phyloP scores from a whole-genome alignment of 352 stramenopile species.

The Globisporangium cederbergense region DNA sequence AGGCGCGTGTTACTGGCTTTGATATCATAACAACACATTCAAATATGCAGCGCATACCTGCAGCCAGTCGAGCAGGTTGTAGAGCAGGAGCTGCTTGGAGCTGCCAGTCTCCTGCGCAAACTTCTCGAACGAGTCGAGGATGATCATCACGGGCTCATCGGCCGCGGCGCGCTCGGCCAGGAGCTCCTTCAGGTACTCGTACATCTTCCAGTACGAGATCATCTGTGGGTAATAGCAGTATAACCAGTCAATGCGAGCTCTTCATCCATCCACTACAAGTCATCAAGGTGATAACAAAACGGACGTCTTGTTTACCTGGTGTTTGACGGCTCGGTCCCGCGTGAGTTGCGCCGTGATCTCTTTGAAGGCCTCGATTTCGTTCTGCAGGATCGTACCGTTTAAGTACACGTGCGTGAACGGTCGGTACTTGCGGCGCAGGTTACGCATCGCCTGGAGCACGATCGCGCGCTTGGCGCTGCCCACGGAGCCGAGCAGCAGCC shows the following conservation, averaged over 20 bases:
- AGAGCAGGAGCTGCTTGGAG: slow-evolving; percentile 77
- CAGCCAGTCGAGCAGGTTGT: slow-evolving; percentile 85
- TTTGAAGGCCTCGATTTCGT: slow-evolving; percentile 84
- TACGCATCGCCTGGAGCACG: slow-evolving; percentile 46
- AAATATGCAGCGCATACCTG: slow-evolving; percentile 26
- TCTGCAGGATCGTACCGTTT: slow-evolving; percentile 74
- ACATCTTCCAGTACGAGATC: slow-evolving; percentile 84
- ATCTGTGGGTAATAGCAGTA: slow-evolving; percentile 17
- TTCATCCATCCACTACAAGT: not conserved
- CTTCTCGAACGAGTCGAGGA: slow-evolving; percentile 74
- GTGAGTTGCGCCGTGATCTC: slow-evolving; percentile 74
- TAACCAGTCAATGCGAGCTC: not conserved
- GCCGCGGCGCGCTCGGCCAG: slow-evolving; percentile 46
- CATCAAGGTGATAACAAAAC: not conserved
- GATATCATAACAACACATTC: too few relatives aligned
- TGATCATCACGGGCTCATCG: slow-evolving; percentile 58
- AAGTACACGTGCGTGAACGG: slow-evolving; percentile 68
- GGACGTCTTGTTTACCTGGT: slow-evolving; percentile 35
- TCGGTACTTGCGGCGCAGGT: slow-evolving; percentile 33
- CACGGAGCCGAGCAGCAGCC: slow-evolving; percentile 58
- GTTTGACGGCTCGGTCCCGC: slow-evolving; percentile 49
- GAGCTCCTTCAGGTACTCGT: slow-evolving; percentile 71
- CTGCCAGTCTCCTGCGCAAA: slow-evolving; percentile 62
- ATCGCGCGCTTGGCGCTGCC: slow-evolving; percentile 49
- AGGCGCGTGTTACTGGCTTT: too few relatives aligned